Base-by-base conservation (phyloP, 805 yeast genomes). In the Wickerhamiella parazyma region DNA sequence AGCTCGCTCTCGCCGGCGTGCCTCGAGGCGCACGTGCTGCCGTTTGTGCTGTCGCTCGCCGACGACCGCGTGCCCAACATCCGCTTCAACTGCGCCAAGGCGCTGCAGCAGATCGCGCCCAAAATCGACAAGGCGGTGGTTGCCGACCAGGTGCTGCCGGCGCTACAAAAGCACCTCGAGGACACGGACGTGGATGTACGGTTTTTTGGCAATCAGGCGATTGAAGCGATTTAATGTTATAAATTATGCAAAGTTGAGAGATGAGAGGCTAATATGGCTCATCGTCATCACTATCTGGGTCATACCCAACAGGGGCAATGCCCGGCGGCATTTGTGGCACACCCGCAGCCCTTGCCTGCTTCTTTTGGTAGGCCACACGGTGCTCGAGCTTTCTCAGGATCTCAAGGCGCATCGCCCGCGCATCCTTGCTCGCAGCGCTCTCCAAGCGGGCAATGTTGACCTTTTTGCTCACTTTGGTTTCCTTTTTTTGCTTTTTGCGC, bases 31-130 rank as follows among this genome's bases (percentile, higher is more conserved):
- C 78, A 78, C 51, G 73, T 87, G 36, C 67, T 86, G 54, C 95
- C 96, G 19, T 87, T 84, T 56, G 69, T 91, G 48, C 71, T 76
- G 51, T 76, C 73, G 39, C 69, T 89, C 54, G 69, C 77, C 33
- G 69, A 68, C 31, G 98, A 91, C 64, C 72, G 76, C 6, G 96
- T 91, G 45, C 95, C 99, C 54, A 91, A 91, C 62, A 87, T 91
- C 49, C 74, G 96, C 58, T 91, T 91, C 67, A 91, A 87, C 64
- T 86, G 82, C 49, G 96, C 99, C 21, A 86, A 85, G 62, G 74
- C 94, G 12, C 76, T 81, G 56, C 70, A 74, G 34, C 65, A 70
- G 20, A 68, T 81, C 26, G 76, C 76, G 6, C 73, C 75, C 55
- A 67, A 76, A 12, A 63, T 82, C 20, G 17, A 33, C 16, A 38